Conservation (phyloP, 257 asterid species). For the Solanum infundibuliforme region DNA sequence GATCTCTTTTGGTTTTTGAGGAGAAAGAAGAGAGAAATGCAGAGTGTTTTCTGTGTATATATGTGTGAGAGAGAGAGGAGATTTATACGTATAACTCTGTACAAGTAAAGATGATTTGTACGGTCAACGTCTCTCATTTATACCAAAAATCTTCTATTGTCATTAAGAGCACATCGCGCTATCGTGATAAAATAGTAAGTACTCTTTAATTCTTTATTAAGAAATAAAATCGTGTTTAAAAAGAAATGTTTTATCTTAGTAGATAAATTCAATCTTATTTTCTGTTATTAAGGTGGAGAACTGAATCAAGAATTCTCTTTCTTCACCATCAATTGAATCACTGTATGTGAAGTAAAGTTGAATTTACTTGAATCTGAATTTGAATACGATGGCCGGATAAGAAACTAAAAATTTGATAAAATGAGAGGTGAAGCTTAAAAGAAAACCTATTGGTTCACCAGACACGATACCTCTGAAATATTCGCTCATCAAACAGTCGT, state of each 20-base stretch:
- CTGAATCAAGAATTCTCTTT: not conserved
- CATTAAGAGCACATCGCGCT: not conserved
- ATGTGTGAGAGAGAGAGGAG: not conserved
- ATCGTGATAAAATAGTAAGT: not conserved
- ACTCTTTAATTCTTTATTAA: not conserved
- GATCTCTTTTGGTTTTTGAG: conserved; percentile 9
- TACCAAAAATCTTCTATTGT: conserved; percentile 4
- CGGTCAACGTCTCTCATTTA: conserved; percentile 32
- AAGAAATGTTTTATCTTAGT: not conserved
- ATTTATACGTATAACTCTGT: not conserved
- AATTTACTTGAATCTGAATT: not conserved
- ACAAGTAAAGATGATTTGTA: not conserved
- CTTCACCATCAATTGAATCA: not conserved
- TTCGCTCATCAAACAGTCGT: rapidly evolving
- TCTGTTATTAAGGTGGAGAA: rapidly evolving
- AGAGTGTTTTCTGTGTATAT: not conserved
- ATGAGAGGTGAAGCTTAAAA: not conserved
- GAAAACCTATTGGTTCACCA: not conserved
- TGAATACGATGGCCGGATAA: not conserved
- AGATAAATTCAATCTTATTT: rapidly evolving
- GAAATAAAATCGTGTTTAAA: rapidly evolving
- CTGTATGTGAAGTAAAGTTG: rapidly evolving
- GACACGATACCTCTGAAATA: not conserved
- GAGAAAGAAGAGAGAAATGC: not conserved
- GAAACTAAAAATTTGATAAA: not conserved